These are phyloP conservation scores for Achlya hypogyna DNA, from an alignment of 352 stramenopile species.

Conservation along the genomic window DNA sequence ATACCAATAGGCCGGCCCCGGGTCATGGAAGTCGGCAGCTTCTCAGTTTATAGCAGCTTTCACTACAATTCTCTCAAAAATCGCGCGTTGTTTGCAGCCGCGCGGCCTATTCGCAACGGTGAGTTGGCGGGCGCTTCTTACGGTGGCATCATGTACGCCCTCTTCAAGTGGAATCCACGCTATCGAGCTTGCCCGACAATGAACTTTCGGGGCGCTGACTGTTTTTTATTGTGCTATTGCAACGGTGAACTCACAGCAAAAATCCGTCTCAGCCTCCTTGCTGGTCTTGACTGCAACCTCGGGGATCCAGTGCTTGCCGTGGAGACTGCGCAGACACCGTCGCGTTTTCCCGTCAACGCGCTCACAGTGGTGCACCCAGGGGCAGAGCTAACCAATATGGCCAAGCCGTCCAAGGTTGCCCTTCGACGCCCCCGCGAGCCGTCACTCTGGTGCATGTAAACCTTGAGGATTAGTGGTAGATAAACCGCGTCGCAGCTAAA, in stretches of 20 bases:
- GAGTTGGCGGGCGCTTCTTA: not conserved
- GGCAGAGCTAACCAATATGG: not conserved
- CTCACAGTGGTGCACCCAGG: not conserved
- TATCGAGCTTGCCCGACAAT: not conserved
- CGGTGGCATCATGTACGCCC: not conserved
- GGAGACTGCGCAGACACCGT: not conserved
- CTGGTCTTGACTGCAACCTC: not conserved
- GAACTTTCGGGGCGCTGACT: not conserved
- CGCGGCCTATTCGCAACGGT: not conserved
- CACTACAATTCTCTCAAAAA: conserved; percentile 1
- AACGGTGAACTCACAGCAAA: not conserved
- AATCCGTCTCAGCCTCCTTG: not conserved
- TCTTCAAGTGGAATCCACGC: not conserved
- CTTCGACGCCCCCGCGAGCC: not conserved
- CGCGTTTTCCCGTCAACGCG: too few species aligned
- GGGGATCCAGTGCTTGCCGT: not conserved
- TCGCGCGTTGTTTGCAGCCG: not conserved
- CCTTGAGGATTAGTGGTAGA: too few species aligned
- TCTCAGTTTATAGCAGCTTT: not conserved
- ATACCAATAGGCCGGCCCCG: not conserved
- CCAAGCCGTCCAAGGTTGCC: not conserved
- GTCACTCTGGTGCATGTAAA: not conserved
- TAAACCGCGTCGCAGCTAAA: too few species aligned
- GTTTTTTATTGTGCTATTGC: not conserved
- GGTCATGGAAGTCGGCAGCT: not conserved